Conservation (phyloP, 2,329 filamentous ascomycete species). For the Endothia cerciana region DNA sequence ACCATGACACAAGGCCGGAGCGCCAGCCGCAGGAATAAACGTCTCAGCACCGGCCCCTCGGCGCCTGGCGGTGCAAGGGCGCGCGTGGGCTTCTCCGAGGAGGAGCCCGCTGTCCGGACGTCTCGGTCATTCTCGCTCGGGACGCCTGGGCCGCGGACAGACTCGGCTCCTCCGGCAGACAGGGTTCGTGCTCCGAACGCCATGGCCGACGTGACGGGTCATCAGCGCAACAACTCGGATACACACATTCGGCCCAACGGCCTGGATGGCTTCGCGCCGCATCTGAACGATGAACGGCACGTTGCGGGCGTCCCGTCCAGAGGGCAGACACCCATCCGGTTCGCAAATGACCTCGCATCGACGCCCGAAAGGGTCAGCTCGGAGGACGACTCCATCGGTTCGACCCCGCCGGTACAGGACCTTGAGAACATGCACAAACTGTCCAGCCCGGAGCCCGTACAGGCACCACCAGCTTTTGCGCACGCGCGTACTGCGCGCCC, state of each 20-base stretch:
- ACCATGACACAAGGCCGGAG: conserved; percentile 52
- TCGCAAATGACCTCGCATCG: conserved; percentile 48
- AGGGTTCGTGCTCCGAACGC: conserved; percentile 42
- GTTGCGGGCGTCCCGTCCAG: conserved; percentile 31
- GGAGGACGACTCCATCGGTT: conserved; percentile 54
- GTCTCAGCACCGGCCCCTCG: conserved; percentile 55
- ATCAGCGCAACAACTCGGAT: conserved; percentile 55
- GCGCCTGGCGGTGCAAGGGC: conserved; percentile 41
- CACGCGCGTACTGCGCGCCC: conserved; percentile 68
- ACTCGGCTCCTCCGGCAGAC: conserved; percentile 54
- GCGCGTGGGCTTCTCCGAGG: conserved; percentile 63
- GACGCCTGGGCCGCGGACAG: conserved; percentile 46
- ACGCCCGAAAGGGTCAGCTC: conserved; percentile 60
- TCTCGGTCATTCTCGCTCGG: conserved; percentile 57
- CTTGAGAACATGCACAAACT: conserved; percentile 59
- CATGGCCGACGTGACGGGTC: conserved; percentile 41
- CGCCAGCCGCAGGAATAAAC: conserved; percentile 62
- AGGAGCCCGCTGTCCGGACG: conserved; percentile 52
- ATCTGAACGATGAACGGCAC: conserved; percentile 22
- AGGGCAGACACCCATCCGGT: conserved; percentile 43
- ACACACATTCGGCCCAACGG: conserved; percentile 39
- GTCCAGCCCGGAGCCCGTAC: conserved; percentile 75
- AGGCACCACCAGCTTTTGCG: conserved; percentile 74
- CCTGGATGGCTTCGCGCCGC: conserved; percentile 31
- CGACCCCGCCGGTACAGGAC: conserved; percentile 50